phyloP scores from a whole-genome alignment of 192 early-diverging fungal species.

The Chytriomyces confervae region DNA sequence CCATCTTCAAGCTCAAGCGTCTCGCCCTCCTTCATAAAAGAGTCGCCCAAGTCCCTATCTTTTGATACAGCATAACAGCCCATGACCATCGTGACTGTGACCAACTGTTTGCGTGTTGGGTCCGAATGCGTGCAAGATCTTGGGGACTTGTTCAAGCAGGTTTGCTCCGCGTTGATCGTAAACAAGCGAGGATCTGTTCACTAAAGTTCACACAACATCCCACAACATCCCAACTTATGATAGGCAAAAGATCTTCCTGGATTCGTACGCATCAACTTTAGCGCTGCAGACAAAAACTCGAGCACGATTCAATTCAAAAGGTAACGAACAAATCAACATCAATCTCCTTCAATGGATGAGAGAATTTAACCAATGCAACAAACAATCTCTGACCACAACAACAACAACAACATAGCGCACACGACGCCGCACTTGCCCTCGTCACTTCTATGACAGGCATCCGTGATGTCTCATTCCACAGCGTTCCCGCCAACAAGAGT shows the following conservation, averaged over 20 bases:
- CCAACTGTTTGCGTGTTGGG: slow-evolving; percentile 24
- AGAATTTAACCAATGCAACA: no score
- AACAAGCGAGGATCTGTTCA: not conserved
- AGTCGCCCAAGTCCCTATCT: no score
- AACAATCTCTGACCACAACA: no score
- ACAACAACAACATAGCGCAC: not conserved
- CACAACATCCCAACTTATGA: not conserved
- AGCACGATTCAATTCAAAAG: slow-evolving; percentile 25
- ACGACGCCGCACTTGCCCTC: slow-evolving; percentile 20
- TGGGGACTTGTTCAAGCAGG: slow-evolving; percentile 22
- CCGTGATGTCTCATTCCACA: slow-evolving; percentile 7
- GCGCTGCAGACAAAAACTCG: slow-evolving; percentile 15
- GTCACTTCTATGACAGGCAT: slow-evolving; percentile 7
- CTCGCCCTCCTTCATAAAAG: no score
- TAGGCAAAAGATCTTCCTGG: slow-evolving; percentile 26
- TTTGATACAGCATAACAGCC: no score
- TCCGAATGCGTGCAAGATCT: not conserved
- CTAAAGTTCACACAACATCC: not conserved
- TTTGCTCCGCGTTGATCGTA: not conserved
- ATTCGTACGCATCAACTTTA: slow-evolving; percentile 31
- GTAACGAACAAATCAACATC: not conserved
- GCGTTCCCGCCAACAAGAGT: not conserved
- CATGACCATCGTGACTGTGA: not conserved
- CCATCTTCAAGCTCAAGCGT: no score
- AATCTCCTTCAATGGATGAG: no score